Conservation (phyloP, 2,329 filamentous ascomycete genomes). For the Mycocentrospora acerina region DNA sequence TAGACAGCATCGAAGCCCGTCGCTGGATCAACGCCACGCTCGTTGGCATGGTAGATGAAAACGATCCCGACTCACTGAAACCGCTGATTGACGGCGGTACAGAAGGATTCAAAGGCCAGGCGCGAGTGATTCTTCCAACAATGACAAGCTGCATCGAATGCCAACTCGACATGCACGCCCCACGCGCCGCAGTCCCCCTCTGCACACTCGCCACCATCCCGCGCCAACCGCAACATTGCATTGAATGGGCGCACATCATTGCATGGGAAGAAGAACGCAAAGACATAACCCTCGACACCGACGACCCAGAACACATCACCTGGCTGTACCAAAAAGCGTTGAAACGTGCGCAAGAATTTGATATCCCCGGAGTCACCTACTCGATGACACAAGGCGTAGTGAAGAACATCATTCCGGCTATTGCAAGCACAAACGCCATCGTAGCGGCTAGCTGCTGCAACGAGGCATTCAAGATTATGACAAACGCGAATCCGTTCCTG, state of each 20-base stretch:
- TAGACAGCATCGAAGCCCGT: constrained; percentile 97
- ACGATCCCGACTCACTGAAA: constrained; percentile 82
- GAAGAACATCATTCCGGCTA: constrained; percentile 99
- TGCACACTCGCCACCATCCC: constrained; percentile 97
- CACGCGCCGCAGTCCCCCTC: constrained; percentile 92
- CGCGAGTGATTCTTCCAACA: constrained; percentile 86
- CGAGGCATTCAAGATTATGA: constrained; percentile 93
- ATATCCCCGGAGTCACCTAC: constrained; percentile 91
- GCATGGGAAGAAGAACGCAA: constrained; percentile 77
- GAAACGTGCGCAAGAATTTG: constrained; percentile 79
- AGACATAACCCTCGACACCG: constrained; percentile 85
- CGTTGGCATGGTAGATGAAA: constrained; percentile 82
- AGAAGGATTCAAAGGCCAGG: constrained; percentile 97
- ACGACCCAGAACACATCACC: constrained; percentile 95
- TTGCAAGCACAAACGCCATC: constrained; percentile 96
- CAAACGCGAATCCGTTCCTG: constrained; percentile 75
- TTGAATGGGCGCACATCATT: constrained; percentile 98
- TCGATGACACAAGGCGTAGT: constrained; percentile 95
- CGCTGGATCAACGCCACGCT: constrained; percentile 97
- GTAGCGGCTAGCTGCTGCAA: constrained; percentile 95
- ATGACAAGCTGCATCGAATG: constrained; percentile 97
- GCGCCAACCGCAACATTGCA: constrained; percentile 94
- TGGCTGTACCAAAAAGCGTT: constrained; percentile 91
- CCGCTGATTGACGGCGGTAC: constrained; percentile 96
- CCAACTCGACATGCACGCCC: constrained; percentile 97